These are phyloP conservation scores for Picea glauca DNA, from an alignment of 75 land plant genomes.

Conservation along the genomic window DNA sequence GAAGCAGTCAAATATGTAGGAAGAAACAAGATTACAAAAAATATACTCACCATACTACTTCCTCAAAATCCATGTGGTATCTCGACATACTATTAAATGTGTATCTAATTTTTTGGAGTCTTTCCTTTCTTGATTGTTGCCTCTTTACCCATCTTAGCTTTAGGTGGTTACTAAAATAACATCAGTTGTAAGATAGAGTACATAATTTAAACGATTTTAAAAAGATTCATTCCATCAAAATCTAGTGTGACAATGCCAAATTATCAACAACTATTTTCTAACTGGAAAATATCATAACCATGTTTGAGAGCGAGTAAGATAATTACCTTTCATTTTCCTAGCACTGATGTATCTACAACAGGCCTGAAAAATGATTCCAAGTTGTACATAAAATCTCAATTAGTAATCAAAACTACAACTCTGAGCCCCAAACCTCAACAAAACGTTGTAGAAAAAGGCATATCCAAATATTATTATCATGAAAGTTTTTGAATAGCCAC, in stretches of 20 bases:
- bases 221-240: background rate
- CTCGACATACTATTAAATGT: background rate
- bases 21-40: background rate
- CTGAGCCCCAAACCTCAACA: background rate
- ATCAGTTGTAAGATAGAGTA: too few species aligned
- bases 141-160: slow-evolving; percentile 21
- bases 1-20: background rate
- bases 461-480: slow-evolving; percentile 23
- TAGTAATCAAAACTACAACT: background rate
- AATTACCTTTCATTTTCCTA: slow-evolving; percentile 58
- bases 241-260: slow-evolving; percentile 19
- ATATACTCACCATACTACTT: background rate
- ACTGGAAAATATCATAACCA: background rate
- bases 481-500: too few species aligned
- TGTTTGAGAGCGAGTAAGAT: background rate
- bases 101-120: slow-evolving; percentile 16
- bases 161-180: background rate
- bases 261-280: slow-evolving; percentile 17
- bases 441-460: slow-evolving; percentile 11
- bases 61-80: background rate
- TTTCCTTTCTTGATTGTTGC: slow-evolving; percentile 31
- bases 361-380: slow-evolving; percentile 84
- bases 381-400: slow-evolving; percentile 27
- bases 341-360: slow-evolving; percentile 25
- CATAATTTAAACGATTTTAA: too few species aligned